These are phyloP conservation scores for Garcia nutans DNA, from an alignment of 345 rosid genomes.

Conservation along the genomic window DNA sequence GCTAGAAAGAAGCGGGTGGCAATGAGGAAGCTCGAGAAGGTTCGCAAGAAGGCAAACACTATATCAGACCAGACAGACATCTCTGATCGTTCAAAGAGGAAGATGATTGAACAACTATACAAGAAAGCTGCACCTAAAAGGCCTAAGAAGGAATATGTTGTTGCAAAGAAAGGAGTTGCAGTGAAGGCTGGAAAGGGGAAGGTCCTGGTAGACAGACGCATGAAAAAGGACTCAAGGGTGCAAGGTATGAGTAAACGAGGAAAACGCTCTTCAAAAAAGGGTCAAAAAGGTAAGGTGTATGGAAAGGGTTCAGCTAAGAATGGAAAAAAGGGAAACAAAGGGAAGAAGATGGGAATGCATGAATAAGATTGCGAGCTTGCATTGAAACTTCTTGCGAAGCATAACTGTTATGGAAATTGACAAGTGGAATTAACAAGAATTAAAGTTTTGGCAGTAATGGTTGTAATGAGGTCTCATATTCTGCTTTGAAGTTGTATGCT, in stretches of 20 bases:
- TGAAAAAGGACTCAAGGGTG: constrained; percentile 74
- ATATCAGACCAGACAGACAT: constrained; percentile 78
- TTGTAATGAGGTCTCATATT: too few relatives aligned
- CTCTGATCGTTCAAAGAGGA: constrained; percentile 71
- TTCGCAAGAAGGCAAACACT: constrained; percentile 82
- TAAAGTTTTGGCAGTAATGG: too few relatives aligned
- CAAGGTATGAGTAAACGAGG: constrained; percentile 55
- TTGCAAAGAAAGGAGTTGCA: constrained; percentile 89
- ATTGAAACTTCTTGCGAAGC: too few relatives aligned
- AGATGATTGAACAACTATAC: constrained; percentile 79
- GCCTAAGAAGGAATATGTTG: constrained; percentile 75
- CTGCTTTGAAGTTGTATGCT: too few relatives aligned
- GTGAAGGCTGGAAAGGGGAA: constrained; percentile 81
- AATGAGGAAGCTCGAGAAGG: constrained; percentile 73
- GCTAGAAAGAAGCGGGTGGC: constrained; percentile 81
- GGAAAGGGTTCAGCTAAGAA: constrained; percentile 41
- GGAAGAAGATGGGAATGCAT: constrained; percentile 30
- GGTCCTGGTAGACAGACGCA: constrained; percentile 75
- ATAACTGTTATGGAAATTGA: too few relatives aligned
- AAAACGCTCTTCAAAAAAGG: constrained; percentile 51
- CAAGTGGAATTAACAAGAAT: too few relatives aligned
- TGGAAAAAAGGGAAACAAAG: constrained; percentile 42
- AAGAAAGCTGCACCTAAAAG: constrained; percentile 71
- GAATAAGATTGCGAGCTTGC: constrained; percentile 9
- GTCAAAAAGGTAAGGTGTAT: constrained; percentile 41